A percentile compares a stretch with the other conserved stretches of the same genome.
phyloP scores from a whole-genome alignment of 257 asterid species.

The Solanum sejunctum region DNA sequence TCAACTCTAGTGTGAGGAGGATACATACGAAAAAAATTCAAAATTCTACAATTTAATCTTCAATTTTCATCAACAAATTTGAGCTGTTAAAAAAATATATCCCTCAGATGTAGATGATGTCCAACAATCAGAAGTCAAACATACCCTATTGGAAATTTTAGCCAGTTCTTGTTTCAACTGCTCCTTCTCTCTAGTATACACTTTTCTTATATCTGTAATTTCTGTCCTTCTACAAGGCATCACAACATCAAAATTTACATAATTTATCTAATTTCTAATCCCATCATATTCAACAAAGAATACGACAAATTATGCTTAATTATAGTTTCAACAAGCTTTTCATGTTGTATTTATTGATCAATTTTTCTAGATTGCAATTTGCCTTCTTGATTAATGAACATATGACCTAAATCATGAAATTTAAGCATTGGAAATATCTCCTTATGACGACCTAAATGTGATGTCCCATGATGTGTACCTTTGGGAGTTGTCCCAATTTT shows the following conservation, averaged over 20 bases:
- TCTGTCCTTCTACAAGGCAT: too few species aligned
- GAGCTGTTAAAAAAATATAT: neutral
- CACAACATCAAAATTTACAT: too few species aligned
- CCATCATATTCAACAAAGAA: neutral
- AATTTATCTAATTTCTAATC: too few species aligned
- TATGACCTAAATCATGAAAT: too few species aligned
- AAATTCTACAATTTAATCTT: neutral
- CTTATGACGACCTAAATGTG: neutral
- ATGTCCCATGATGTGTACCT: too few species aligned
- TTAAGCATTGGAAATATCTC: too few species aligned
- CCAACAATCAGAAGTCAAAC: too few species aligned
- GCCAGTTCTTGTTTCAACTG: neutral
- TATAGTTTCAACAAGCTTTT: neutral
- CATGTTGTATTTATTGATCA: too few species aligned
- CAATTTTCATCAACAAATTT: neutral
- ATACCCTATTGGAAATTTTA: neutral
- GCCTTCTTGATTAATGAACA: too few species aligned
- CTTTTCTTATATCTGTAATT: neutral
- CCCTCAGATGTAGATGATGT: too few species aligned
- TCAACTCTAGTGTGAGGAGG: too few species aligned
- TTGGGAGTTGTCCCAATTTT: neutral
- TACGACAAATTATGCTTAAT: neutral
- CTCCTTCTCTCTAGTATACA: neutral
- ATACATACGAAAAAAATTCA: neutral
- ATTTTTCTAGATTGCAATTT: too few species aligned